A percentile compares a stretch with the other conserved stretches of the same genome.
Conservation (phyloP, 164 flowering plant genomes). For the Protea cynaroides region DNA sequence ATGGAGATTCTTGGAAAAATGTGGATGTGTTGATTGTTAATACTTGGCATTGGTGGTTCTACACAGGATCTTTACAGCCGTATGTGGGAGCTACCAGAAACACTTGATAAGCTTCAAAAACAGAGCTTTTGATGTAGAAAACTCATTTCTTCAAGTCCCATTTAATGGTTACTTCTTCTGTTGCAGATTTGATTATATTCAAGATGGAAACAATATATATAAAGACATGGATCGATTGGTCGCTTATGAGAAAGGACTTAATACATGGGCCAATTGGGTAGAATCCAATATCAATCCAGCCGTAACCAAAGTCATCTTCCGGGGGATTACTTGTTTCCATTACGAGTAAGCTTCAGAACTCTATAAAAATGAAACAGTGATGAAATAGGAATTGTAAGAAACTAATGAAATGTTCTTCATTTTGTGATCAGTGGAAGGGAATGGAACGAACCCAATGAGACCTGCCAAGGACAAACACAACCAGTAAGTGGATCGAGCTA, state of each 20-base stretch:
- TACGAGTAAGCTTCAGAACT: neutral
- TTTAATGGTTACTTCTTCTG: neutral
- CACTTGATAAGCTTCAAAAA: too few relatives aligned
- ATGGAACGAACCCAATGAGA: constrained; percentile 18
- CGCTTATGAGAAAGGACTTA: neutral
- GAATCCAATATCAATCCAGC: neutral
- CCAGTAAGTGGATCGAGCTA: constrained; percentile 15
- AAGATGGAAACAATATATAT: neutral
- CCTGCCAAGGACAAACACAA: constrained; percentile 18
- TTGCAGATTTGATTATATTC: neutral
- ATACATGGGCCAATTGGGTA: neutral
- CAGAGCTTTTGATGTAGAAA: too few relatives aligned
- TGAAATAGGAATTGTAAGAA: too few relatives aligned
- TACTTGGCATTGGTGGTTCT: neutral
- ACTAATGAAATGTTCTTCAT: too few relatives aligned
- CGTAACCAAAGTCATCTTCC: neutral
- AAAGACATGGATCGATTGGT: neutral
- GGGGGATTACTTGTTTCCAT: neutral
- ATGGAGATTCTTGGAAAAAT: neutral
- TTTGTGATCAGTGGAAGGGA: constrained; percentile 15
- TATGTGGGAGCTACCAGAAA: neutral
- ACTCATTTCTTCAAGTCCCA: too few relatives aligned
- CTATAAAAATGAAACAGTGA: too few relatives aligned
- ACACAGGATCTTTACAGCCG: neutral
- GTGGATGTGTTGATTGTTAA: neutral